Percentiles rank a stretch among this genome's conserved stretches.
phyloP scores from a whole-genome alignment of 257 asterid species.

The Solanum peruvianum region DNA sequence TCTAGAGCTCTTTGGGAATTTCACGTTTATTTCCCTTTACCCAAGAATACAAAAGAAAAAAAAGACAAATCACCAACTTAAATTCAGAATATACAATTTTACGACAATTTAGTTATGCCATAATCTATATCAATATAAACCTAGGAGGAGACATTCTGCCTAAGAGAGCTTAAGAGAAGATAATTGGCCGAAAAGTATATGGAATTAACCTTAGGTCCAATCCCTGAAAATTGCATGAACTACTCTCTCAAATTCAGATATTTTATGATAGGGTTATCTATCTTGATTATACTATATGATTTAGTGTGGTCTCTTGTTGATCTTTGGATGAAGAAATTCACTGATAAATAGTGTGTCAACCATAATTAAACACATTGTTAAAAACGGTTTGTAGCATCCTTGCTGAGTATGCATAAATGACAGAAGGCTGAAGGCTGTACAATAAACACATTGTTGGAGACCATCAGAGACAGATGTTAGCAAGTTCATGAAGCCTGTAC shows the following conservation, averaged over 20 bases:
- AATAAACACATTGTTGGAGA: neutral
- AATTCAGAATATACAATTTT: neutral
- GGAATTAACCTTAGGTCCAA: neutral
- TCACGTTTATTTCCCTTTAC: constrained; percentile 44
- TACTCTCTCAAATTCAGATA: neutral
- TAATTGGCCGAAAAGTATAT: neutral
- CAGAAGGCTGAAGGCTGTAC: neutral
- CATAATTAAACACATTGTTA: neutral
- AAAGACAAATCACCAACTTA: neutral
- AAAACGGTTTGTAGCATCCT: neutral
- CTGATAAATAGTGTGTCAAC: neutral
- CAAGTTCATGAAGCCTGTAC: neutral
- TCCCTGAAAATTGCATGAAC: neutral
- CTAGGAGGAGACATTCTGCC: neutral
- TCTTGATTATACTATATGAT: neutral
- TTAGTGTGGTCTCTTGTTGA: neutral
- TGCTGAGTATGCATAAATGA: neutral
- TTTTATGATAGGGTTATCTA: neutral
- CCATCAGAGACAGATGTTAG: neutral
- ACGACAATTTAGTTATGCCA: neutral
- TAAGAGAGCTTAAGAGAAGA: neutral
- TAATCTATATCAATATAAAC: neutral
- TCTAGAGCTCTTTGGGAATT: constrained; percentile 41
- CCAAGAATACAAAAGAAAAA: neutral
- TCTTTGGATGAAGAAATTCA: neutral